Evolutionary conservation across 148 eudicot genomes (phyloP), one percentile per base, ranked within the genome.

Genomic region (Rhododendron molle): DNA sequence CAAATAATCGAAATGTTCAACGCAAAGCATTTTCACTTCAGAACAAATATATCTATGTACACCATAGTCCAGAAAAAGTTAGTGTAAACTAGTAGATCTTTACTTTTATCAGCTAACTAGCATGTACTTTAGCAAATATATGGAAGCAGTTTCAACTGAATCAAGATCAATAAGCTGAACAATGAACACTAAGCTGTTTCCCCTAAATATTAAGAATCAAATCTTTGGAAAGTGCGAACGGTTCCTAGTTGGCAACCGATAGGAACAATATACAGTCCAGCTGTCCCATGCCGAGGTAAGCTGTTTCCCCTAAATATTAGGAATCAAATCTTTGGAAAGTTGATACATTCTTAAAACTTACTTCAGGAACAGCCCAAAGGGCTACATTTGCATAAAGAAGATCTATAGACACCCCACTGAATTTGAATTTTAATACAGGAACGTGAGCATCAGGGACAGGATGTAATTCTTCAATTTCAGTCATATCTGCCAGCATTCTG

Each of bases 391-490:
- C 95, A 90, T 93, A 93, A 52, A 93, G 93, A 90, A 93, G 95
- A 86, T 93, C 95, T 58, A 93, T 91, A 40, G 95, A 93, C 83
- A 93, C 92, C 23, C 95, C 95, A 86, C 40, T 91, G 81, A 93
- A 91, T 89, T 91, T 91, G 85, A 93, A 93, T 40, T 81, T 90
- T 92, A 93, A 91, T 69, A 91, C 95, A 3, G 95, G 95, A 76
- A 93, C 95, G 85, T 90, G 91, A 86, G 95, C 95, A 85, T 91
- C 95, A 58, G 93, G 92, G 36, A 93, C 95, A 80, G 93, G 92
- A 58, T 85, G 92, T 87, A 93, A 81, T 83, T 93, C 93, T 54
- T 91, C 86, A 43, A 93, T 93, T 88, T 93, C 93, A 49, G 95
- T 91, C 95, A 90, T 91, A 86, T 87, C 95, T 47, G 89, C 87